Base-by-base conservation (phyloP, 2,329 filamentous ascomycete genomes). In the Aspergillus novoparasiticus region DNA sequence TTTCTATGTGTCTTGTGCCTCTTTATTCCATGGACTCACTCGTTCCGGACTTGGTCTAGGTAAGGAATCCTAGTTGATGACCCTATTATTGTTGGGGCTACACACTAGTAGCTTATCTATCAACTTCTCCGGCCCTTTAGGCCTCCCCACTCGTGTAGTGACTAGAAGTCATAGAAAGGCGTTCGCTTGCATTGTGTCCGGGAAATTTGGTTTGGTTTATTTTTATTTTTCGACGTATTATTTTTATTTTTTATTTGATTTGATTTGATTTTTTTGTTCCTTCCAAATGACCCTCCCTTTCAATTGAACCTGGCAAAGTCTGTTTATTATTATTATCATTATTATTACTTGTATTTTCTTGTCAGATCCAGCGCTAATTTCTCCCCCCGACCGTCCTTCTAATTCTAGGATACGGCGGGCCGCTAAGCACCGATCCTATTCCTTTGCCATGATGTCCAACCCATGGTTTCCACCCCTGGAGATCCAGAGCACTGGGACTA, bases 401-500 rank as follows among this genome's bases (percentile, higher is more conserved):
- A 61, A 60, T 56, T 50, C 48, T 61, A 64, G 48, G 34, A 61
- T 56, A 26, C 26, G 41, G 64, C 59, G 60, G 66, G 51, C 62
- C 66, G 59, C 66, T 65, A 69, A 63, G 54, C 57, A 57, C 61
- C 61, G 58, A 61, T 41, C 48, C 60, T 53, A 50, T 57, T 61
- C 65, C 51, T 58, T 65, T 64, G 50, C 53, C 60, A 59, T 63
- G 65, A 62, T 55, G 51, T 60, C 58, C 66, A 65, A 64, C 64
- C 62, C 58, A 66, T 53, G 30, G 63, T 63, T 63, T 58, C 65
- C 64, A 68, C 61, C 61, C 63, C 61, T 64, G 63, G 66, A 65
- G 69, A 70, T 68, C 69, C 69, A 65, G 61, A 66, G 59, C 59
- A 56, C 57, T 69, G 71, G 71, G 62, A 66, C 69, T 66, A 57